These are phyloP conservation scores for Colletotrichum lini DNA, from an alignment of 2,329 filamentous ascomycete species.

Conservation along the genomic window DNA sequence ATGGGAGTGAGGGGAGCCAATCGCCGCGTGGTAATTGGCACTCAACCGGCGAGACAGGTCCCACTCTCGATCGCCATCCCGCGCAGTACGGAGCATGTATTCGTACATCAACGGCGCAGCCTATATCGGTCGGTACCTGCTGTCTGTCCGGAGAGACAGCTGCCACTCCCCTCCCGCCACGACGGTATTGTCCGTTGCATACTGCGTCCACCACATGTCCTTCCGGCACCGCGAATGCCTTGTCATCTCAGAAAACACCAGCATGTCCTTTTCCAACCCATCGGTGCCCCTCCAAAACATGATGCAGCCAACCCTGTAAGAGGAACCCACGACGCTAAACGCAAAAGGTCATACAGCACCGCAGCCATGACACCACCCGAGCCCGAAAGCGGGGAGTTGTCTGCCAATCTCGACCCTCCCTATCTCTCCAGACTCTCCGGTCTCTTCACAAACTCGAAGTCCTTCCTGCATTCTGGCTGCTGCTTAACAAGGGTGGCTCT, in stretches of 20 bases:
- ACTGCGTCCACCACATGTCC: neutral
- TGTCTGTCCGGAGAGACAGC: neutral
- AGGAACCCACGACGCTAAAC: slow-evolving; percentile 19
- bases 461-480: neutral
- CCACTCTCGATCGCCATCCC: slow-evolving; percentile 9
- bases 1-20: slow-evolving; percentile 31
- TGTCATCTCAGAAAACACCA: neutral
- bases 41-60: neutral
- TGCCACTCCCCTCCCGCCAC: slow-evolving; percentile 16
- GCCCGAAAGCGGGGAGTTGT: slow-evolving; percentile 24
- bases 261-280: slow-evolving; percentile 8
- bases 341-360: slow-evolving; percentile 8
- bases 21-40: slow-evolving; percentile 22
- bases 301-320: slow-evolving; percentile 16
- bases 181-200: slow-evolving; percentile 12
- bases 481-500: slow-evolving; percentile 12
- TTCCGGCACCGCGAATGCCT: no score
- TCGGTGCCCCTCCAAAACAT: neutral
- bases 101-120: neutral
- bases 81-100: neutral
- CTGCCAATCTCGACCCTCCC: slow-evolving; percentile 10
- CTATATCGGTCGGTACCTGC: neutral
- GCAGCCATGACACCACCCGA: slow-evolving; percentile 35
- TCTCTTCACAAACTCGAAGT: neutral
- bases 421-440: slow-evolving; percentile 27